Percentiles rank a stretch among this genome's conserved stretches.
phyloP scores from a whole-genome alignment of 129 eudicot genomes.

The Helianthus tuberosus region DNA sequence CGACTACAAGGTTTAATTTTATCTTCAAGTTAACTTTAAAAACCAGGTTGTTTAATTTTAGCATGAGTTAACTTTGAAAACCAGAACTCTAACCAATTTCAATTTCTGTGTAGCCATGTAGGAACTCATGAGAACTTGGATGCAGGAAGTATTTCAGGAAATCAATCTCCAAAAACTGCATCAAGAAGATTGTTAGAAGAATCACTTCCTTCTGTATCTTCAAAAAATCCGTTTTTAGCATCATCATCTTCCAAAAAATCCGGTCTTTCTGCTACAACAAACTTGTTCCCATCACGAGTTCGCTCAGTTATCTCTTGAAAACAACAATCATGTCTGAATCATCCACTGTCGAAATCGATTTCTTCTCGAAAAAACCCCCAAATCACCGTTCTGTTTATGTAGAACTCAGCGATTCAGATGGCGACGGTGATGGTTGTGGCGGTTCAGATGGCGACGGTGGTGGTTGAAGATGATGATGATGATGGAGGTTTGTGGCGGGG shows the following conservation, averaged over 20 bases:
- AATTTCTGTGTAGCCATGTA: not conserved
- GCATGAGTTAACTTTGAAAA: not conserved
- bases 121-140: not conserved
- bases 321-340: too few species aligned
- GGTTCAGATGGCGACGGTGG: too few species aligned
- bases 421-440: too few species aligned
- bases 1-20: not conserved
- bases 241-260: constrained; percentile 39
- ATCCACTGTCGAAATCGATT: too few species aligned
- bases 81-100: not conserved
- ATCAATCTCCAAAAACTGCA: constrained; percentile 58
- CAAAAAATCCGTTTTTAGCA: constrained; percentile 64
- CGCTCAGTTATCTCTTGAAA: too few species aligned
- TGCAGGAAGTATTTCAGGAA: constrained; percentile 2
- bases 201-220: constrained; percentile 53
- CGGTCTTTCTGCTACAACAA: constrained; percentile 85
- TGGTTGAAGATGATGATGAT: too few species aligned
- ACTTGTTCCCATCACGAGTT: constrained; percentile 91
- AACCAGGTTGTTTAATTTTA: too few species aligned
- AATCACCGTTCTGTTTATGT: too few species aligned
- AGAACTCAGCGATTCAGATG: too few species aligned
- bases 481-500: too few species aligned
- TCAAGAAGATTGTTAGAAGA: constrained; percentile 71
- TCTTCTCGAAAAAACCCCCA: too few species aligned
- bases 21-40: not conserved